Evolutionary conservation across 78 protist species (phyloP).

Genomic region (Trichosphaerium sp.): DNA sequence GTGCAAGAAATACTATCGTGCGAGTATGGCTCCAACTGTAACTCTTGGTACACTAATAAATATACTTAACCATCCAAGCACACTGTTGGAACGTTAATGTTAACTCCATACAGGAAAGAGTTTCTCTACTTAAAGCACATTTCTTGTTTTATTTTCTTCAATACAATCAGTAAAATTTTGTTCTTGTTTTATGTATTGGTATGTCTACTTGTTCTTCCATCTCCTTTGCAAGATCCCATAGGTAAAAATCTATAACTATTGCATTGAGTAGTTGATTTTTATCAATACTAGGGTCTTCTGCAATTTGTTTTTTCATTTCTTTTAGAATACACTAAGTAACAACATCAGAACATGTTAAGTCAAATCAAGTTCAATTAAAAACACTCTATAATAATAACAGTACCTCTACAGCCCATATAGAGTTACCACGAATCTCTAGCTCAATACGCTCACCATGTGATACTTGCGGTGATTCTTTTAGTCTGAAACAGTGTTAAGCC

Average conservation of each 20-base stretch:
- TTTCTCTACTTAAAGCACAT: too few relatives aligned
- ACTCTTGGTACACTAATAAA: too few relatives aligned
- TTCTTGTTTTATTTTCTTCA: too few relatives aligned
- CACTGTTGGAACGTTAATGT: too few relatives aligned
- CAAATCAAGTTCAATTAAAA: neutral
- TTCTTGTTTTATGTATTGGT: constrained; percentile 22
- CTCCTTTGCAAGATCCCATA: constrained; percentile 26
- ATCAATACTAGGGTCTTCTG: neutral
- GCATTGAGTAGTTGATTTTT: constrained; percentile 5
- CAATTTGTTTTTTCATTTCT: neutral
- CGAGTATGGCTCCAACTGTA: too few relatives aligned
- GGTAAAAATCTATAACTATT: constrained; percentile 27
- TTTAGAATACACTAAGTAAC: neutral
- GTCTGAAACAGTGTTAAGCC: too few relatives aligned
- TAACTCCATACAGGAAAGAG: too few relatives aligned
- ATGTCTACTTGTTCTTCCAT: neutral
- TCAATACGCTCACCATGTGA: too few relatives aligned
- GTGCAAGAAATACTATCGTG: too few relatives aligned
- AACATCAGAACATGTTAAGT: neutral
- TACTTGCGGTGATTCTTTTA: too few relatives aligned
- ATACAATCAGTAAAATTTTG: constrained; percentile 19
- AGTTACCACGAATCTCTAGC: constrained; percentile 20
- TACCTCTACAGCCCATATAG: constrained; percentile 18
- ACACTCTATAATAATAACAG: neutral
- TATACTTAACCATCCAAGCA: too few relatives aligned